Evolutionary conservation across 176 grass and related monocot genomes (phyloP).

Genomic region (sorghum (Sorghum bicolor)): DNA sequence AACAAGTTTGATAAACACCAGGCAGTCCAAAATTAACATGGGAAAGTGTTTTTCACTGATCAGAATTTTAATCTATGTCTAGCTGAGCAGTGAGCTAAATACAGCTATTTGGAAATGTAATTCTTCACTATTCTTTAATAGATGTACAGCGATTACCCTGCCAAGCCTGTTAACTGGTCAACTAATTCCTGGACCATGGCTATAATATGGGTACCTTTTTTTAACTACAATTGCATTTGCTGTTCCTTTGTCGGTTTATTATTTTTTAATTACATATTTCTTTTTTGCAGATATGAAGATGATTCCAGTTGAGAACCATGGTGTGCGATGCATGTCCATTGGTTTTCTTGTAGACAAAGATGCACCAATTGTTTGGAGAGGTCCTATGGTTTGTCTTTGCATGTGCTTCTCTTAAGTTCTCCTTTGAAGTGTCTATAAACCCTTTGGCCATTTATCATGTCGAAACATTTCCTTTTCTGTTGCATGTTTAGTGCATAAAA

Average conservation of each 20-base stretch:
- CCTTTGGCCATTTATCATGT: not conserved
- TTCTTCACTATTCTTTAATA: not conserved
- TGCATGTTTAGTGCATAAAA: not conserved
- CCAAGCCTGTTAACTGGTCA: not conserved
- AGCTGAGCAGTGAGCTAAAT: slow-evolving; percentile 4
- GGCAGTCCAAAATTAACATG: not conserved
- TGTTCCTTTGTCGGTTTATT: not conserved
- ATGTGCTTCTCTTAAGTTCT: slow-evolving; percentile 26
- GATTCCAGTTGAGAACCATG: slow-evolving; percentile 91
- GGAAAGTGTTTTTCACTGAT: not conserved
- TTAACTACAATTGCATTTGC: not conserved
- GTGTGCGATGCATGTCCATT: slow-evolving; percentile 90
- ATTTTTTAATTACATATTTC: not conserved
- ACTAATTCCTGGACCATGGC: not conserved
- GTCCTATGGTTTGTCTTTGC: slow-evolving; percentile 95
- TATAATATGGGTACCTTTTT: not conserved
- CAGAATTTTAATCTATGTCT: not conserved
- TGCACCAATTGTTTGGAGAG: slow-evolving; percentile 92
- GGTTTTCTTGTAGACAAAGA: slow-evolving; percentile 97
- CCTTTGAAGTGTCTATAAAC: not conserved
- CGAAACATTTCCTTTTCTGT: not conserved
- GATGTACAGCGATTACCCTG: not conserved
- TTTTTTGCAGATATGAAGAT: slow-evolving; percentile 79
- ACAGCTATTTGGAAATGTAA: not conserved
- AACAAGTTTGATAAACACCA: not conserved